phyloP scores from a whole-genome alignment of 495 filamentous ascomycete genomes.

The Tuber borchii region DNA sequence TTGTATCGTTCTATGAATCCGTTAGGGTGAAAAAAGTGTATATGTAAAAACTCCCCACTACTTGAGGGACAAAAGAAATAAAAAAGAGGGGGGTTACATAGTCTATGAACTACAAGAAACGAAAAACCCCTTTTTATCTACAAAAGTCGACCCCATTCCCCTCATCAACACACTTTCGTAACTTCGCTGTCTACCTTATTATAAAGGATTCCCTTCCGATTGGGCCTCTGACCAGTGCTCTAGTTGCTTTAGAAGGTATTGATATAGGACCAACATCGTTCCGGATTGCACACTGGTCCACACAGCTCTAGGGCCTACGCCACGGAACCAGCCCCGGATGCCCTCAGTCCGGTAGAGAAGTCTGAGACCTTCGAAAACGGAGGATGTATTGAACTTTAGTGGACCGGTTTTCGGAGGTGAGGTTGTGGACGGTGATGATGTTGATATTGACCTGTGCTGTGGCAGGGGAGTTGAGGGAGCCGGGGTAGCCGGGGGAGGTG shows the following conservation, averaged over 20 bases:
- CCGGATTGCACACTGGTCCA: slow-evolving; percentile 97
- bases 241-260: slow-evolving; percentile 61
- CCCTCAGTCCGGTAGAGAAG: slow-evolving; percentile 87
- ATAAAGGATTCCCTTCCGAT: neutral
- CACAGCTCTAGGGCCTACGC: slow-evolving; percentile 85
- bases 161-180: neutral
- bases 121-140: neutral
- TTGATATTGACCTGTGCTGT: slow-evolving; percentile 61
- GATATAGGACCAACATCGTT: slow-evolving; percentile 95
- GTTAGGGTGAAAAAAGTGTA: neutral
- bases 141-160: neutral
- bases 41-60: slow-evolving; percentile 3
- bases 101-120: slow-evolving; percentile 1
- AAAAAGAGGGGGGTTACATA: neutral
- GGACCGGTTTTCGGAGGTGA: slow-evolving; percentile 67
- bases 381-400: slow-evolving; percentile 74
- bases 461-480: neutral
- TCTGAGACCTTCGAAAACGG: slow-evolving; percentile 73
- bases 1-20: neutral
- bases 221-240: slow-evolving; percentile 21
- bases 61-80: neutral
- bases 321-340: slow-evolving; percentile 82
- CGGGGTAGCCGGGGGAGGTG: neutral
- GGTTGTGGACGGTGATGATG: slow-evolving; percentile 68
- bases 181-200: neutral